Evolutionary conservation across 106 monocot genomes (phyloP), one percentile per base, ranked within the genome.

Genomic region (Acanthochlamys bracteata): DNA sequence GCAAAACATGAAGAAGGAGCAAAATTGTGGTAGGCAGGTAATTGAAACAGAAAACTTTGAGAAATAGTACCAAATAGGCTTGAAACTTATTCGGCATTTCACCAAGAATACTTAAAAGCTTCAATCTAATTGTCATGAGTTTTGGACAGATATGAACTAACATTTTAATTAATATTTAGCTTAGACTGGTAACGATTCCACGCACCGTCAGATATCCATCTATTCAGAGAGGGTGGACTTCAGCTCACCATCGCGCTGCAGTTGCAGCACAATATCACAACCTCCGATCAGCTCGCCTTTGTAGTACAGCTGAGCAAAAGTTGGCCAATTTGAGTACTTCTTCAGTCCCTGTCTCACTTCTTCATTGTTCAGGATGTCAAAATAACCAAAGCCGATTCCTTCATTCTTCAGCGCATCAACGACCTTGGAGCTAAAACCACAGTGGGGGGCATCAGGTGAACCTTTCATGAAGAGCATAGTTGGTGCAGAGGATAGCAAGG

Each of bases 401-500:
- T 83, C 96, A 24, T 79, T 60, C 41, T 66, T 80, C 49, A 98
- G 83, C 11, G 84, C 91, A 71, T 77, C 67, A 19, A 98, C 91
- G 54, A 98, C 96, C 63, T 98, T 98, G 15, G 83, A 72, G 67
- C 96, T 98, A 69, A 91, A 93, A 41, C 93, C 93, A 41, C 93
- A 93, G 7, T 79, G 49, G 8, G 93, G 93, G 22, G 68, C 72
- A 67, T 89, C 86, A 39, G 93, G 89, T 11, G 79, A 81, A 10
- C 93, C 93, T 65, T 93, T 93, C 93, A 93, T 89, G 69, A 93
- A 89, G 42, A 93, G 81, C 83, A 89, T 89, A 3, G 67, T 74
- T 4, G 58, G 64, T 0, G 82, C 80, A 25, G 91, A 84, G 14
- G 73, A 72, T 13, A 91, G 72, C 11, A 98, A 72, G 24, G 59